Percentiles rank a stretch among this genome's conserved stretches.
phyloP scores from a whole-genome alignment of 2,329 filamentous ascomycete genomes.

The Paraphaeosphaeria sporulosa region DNA sequence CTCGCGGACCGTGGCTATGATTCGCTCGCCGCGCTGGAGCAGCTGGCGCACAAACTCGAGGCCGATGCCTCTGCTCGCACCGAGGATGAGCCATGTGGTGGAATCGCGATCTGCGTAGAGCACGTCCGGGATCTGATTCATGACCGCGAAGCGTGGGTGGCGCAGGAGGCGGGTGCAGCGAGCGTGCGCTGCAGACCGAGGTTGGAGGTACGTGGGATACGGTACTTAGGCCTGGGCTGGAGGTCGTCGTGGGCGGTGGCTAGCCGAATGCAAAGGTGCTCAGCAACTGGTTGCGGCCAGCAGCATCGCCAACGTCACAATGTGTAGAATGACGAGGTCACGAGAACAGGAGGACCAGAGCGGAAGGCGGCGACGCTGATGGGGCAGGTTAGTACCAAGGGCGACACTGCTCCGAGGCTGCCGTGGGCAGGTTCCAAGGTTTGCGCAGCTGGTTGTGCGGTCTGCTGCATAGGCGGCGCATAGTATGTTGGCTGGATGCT shows the following conservation, averaged over 20 bases:
- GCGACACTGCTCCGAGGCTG: background rate
- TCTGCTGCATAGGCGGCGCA: background rate
- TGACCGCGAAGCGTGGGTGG: constrained; percentile 21
- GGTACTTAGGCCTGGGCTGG: background rate
- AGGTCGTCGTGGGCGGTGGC: constrained; percentile 1
- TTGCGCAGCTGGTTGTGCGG: background rate
- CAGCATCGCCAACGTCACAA: background rate
- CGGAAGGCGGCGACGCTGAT: too few relatives aligned
- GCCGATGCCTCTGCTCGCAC: constrained; percentile 58
- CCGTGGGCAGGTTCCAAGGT: background rate
- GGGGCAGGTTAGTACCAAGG: too few relatives aligned
- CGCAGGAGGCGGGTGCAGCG: constrained; percentile 14
- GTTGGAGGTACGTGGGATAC: constrained; percentile 5
- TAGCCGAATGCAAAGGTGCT: background rate
- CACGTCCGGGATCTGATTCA: constrained; percentile 54
- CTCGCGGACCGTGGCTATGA: constrained; percentile 61
- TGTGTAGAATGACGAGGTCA: background rate
- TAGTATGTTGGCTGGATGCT: too few relatives aligned
- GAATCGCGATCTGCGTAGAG: constrained; percentile 51
- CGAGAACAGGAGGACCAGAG: background rate
- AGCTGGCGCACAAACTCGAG: constrained; percentile 62
- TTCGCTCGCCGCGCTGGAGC: constrained; percentile 55
- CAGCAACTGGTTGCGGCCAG: background rate
- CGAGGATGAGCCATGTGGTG: constrained; percentile 57
- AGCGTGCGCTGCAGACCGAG: constrained; percentile 12